phyloP scores from a whole-genome alignment of 805 yeast genomes.

The Candida easanensis region DNA sequence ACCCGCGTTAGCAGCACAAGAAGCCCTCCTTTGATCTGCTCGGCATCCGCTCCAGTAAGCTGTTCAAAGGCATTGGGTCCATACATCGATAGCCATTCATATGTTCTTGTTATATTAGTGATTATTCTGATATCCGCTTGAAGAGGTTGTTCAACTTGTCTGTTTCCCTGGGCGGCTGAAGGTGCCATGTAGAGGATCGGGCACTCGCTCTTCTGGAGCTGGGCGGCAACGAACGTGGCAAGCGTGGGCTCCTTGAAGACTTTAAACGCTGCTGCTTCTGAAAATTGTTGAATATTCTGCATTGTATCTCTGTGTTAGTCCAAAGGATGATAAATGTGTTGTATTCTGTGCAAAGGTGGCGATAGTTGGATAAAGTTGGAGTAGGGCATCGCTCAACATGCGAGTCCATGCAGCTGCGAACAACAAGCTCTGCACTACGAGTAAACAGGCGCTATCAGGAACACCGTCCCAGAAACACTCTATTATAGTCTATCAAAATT shows the following conservation, averaged over 20 bases:
- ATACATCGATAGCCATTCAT: constrained; percentile 9
- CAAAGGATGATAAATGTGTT: not conserved
- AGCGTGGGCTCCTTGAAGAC: constrained; percentile 4
- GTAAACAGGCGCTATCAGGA: no score
- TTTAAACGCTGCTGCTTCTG: not conserved
- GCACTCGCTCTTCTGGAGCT: not conserved
- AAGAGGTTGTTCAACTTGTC: no score
- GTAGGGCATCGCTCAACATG: no score
- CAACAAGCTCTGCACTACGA: no score
- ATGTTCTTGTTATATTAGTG: constrained; percentile 1
- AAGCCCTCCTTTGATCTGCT: not conserved
- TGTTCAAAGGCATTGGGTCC: constrained; percentile 3
- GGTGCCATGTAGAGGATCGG: constrained; percentile 1
- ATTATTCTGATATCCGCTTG: not conserved
- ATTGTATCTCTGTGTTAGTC: no score
- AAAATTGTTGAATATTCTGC: no score
- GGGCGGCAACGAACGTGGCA: constrained; percentile 2
- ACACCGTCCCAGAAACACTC: no score
- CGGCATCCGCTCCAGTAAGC: not conserved
- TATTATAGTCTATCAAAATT: not conserved
- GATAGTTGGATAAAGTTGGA: no score
- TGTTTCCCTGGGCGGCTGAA: not conserved
- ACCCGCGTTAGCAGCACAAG: constrained; percentile 4
- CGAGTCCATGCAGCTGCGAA: not conserved
- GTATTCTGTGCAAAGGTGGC: no score